Evolutionary conservation across 169 alveolate species (phyloP), one percentile per base, ranked within the genome.

Genomic region (Cyclospora cayetanensis): DNA sequence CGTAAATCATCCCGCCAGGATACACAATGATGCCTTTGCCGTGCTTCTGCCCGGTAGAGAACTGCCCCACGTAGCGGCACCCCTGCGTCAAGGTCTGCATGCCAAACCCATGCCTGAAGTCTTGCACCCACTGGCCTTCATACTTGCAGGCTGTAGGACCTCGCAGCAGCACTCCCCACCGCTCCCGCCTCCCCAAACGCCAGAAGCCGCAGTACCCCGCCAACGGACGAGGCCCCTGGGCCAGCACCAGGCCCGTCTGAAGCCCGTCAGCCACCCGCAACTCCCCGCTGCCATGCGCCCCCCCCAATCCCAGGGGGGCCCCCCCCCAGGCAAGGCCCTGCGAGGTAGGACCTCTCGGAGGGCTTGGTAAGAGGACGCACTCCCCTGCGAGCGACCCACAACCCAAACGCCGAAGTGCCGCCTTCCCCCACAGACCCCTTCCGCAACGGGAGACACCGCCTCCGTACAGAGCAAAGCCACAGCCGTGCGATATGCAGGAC

Each of bases 131-230:
- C 87, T 55, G 50, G 43, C 96, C 96, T 29, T 94, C 96, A 52
- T 92, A 92, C 91, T 92, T 94, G 18, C 34, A 31, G n/a, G 84
- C 53, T 1, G 82, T 2, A 87, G 79, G 86, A 27, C 96, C 96
- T 35, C 91, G 90, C 37, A 90, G 50, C 18, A 52, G 79, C 37
- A 94, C 96, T 15, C 96, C 96, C 96, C 96, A 94, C 22, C 96
- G 95, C 34, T 79, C 87, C 42, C 96, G 46, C 83, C 83, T 76
- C 37, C 86, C 92, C 42, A 66, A 42, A 27, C 90, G 82, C 91
- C 91, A 88, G 39, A 72, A 92, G 52, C 96, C 96, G 65, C 90
- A 74, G 60, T 70, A 70, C 39, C 91, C 91, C 0, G 74, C 82
- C 7, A 76, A n/a, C n/a, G 87, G 68, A 4, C 68, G 42, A 25